A percentile compares a stretch with the other conserved stretches of the same genome.
Conservation (phyloP, 257 asterid genomes). For the Solanum pinnatisectum region DNA sequence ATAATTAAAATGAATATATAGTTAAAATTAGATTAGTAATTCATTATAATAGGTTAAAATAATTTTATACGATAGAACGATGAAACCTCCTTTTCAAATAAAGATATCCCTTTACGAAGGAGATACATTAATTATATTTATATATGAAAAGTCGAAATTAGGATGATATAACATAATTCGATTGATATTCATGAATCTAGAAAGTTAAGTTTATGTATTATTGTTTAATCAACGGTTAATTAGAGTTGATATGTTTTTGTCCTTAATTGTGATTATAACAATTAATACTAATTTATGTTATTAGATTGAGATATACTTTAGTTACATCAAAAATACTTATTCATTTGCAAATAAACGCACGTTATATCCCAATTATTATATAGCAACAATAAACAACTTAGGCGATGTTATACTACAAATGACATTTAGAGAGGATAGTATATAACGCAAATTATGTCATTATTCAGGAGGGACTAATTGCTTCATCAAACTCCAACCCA, state of each 20-base stretch:
- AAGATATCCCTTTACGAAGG: neutral
- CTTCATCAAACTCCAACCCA: neutral
- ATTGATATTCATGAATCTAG: neutral
- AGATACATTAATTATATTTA: neutral
- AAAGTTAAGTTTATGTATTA: neutral
- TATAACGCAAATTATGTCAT: neutral
- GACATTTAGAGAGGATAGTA: neutral
- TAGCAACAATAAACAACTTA: no score
- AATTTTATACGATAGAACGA: neutral
- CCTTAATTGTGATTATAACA: neutral
- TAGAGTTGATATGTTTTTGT: neutral
- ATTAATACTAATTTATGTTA: neutral
- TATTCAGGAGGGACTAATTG: neutral
- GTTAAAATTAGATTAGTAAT: neutral
- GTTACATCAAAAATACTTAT: neutral
- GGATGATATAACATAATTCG: neutral
- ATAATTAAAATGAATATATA: neutral
- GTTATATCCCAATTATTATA: no score
- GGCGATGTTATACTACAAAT: no score
- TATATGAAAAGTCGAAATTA: no score
- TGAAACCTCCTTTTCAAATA: neutral
- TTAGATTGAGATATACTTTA: neutral
- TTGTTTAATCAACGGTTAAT: neutral
- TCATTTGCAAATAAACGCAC: neutral
- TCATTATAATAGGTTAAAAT: neutral